Percentiles rank a stretch among this genome's conserved stretches.
Evolutionary conservation across 2,329 filamentous ascomycete genomes (phyloP).

Genomic region (Colletotrichum tabaci): DNA sequence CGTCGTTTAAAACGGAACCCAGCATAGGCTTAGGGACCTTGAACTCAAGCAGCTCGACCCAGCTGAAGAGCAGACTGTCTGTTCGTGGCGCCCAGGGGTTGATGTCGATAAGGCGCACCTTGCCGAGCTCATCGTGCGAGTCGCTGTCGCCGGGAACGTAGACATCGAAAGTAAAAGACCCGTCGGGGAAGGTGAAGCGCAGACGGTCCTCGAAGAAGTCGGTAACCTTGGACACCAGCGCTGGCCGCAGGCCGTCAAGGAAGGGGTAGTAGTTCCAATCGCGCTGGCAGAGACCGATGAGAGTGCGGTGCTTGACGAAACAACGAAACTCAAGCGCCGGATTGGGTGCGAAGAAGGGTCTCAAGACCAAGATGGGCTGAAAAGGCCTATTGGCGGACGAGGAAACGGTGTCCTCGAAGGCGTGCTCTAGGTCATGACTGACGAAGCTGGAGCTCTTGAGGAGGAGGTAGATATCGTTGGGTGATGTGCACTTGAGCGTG

Average conservation of each 20-base stretch:
- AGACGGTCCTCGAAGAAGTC: conserved; percentile 84
- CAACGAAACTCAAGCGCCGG: conserved; percentile 95
- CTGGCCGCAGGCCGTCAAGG: conserved; percentile 73
- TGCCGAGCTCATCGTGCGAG: conserved; percentile 73
- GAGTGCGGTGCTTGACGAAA: conserved; percentile 86
- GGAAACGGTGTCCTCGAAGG: conserved; percentile 82
- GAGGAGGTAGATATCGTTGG: conserved; percentile 94
- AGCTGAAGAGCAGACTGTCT: conserved; percentile 90
- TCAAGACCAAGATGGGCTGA: conserved; percentile 84
- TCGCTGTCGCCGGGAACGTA: conserved; percentile 82
- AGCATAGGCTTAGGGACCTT: conserved; percentile 72
- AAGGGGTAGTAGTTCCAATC: conserved; percentile 94
- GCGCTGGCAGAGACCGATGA: conserved; percentile 89
- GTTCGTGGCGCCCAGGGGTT: conserved; percentile 95
- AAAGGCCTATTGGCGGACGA: conserved; percentile 59
- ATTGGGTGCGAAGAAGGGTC: conserved; percentile 90
- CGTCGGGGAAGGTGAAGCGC: conserved; percentile 84
- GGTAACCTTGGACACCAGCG: conserved; percentile 78
- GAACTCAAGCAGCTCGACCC: conserved; percentile 86
- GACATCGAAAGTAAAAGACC: conserved; percentile 90
- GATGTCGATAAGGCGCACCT: conserved; percentile 90
- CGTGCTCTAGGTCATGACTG: conserved; percentile 93
- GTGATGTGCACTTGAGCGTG: conserved; percentile 88
- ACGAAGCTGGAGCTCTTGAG: conserved; percentile 96
- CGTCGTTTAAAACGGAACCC: conserved; percentile 58